These are phyloP conservation scores for Pseudogymnoascus destructans DNA, from an alignment of 2,329 filamentous ascomycete species.

Conservation along the genomic window DNA sequence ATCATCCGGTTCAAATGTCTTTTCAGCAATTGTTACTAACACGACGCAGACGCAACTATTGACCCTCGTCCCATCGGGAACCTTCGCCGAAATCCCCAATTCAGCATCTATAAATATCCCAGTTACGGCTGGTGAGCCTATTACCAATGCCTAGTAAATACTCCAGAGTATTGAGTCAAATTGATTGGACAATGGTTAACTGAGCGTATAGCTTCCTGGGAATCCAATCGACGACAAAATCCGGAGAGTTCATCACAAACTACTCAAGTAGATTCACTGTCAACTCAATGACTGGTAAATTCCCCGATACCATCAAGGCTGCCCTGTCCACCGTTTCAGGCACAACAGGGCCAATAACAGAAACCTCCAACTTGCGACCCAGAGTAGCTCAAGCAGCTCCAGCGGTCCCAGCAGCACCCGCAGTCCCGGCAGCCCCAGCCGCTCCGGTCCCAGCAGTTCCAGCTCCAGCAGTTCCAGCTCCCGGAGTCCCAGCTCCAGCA, in stretches of 20 bases:
- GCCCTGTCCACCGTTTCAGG: slow-evolving; percentile 27
- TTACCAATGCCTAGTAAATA: slow-evolving; percentile 25
- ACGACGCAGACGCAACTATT: slow-evolving; percentile 11
- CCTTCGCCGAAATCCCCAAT: slow-evolving; percentile 17
- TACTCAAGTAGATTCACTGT: slow-evolving; percentile 54
- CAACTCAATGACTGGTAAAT: slow-evolving; percentile 48
- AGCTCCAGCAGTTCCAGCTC: slow-evolving; percentile 17
- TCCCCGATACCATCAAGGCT: slow-evolving; percentile 31
- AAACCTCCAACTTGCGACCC: slow-evolving; percentile 19
- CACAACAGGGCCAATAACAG: slow-evolving; percentile 28
- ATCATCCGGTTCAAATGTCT: slow-evolving; percentile 9
- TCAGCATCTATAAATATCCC: slow-evolving; percentile 21
- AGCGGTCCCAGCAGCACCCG: slow-evolving; percentile 11
- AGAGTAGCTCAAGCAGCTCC: slow-evolving; percentile 10
- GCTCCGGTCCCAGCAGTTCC: slow-evolving; percentile 17
- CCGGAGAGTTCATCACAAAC: slow-evolving; percentile 42
- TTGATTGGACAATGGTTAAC: slow-evolving; percentile 10
- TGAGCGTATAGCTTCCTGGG: slow-evolving; percentile 39
- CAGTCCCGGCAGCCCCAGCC: slow-evolving; percentile 10
- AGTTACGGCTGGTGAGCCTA: slow-evolving; percentile 18
- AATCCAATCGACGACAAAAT: slow-evolving; percentile 41
- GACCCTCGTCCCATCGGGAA: slow-evolving; percentile 27
- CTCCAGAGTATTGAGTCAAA: not conserved
- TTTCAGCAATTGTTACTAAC: slow-evolving; percentile 10
- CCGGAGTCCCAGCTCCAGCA: too few species aligned